Evolutionary conservation across 2,329 filamentous ascomycete genomes (phyloP).

Genomic region (Aspergillus terreus): DNA sequence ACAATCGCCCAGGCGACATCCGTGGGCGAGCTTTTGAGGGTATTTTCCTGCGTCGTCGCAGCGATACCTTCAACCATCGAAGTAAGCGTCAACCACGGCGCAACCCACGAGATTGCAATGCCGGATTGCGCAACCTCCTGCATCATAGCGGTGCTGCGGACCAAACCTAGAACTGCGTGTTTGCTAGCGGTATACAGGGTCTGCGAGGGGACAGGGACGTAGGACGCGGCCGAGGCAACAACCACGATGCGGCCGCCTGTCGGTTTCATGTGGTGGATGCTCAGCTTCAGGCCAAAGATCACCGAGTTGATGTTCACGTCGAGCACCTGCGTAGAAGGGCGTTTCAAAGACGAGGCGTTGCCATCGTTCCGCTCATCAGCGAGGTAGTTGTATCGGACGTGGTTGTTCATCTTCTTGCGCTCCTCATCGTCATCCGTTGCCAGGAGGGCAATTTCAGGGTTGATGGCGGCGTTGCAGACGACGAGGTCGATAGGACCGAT

Average conservation of each 20-base stretch:
- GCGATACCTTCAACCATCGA: slow-evolving; percentile 14
- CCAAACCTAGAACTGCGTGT: slow-evolving; percentile 15
- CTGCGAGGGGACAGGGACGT: slow-evolving; percentile 18
- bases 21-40: slow-evolving; percentile 1
- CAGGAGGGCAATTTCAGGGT: slow-evolving; percentile 16
- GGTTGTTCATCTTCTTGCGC: slow-evolving; percentile 9
- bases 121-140: slow-evolving; percentile 9
- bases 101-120: slow-evolving; percentile 15
- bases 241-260: slow-evolving; percentile 15
- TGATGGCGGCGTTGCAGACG: slow-evolving; percentile 17
- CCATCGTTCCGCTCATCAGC: slow-evolving; percentile 9
- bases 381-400: slow-evolving; percentile 13
- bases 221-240: slow-evolving; percentile 14
- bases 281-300: slow-evolving; percentile 15
- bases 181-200: slow-evolving; percentile 18
- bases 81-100: slow-evolving; percentile 17
- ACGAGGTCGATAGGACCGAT: slow-evolving; percentile 12
- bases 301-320: slow-evolving; percentile 14
- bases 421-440: slow-evolving; percentile 3
- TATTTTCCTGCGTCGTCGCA: not conserved
- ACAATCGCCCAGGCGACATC: slow-evolving; percentile 17
- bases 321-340: slow-evolving; percentile 8
- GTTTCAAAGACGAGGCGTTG: not conserved
- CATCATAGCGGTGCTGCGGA: slow-evolving; percentile 13
- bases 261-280: slow-evolving; percentile 16